Evolutionary conservation across 371 early-diverging fungal genomes (phyloP), one percentile per base, ranked within the genome.

Genomic region (Caulochytrium protostelioides): DNA sequence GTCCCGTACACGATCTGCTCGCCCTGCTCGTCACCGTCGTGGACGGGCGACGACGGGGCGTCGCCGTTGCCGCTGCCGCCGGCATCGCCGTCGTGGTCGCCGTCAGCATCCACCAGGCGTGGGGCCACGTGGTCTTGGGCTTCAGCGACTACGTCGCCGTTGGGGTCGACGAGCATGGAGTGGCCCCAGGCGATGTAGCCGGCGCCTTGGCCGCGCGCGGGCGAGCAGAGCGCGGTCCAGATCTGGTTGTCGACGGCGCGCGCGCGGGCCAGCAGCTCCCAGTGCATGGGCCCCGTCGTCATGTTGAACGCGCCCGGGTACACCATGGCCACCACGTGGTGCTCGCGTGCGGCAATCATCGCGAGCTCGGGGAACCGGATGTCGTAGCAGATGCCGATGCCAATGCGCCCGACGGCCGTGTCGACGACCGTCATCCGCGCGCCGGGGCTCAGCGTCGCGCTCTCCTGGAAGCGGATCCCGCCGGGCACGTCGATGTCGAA

Each of bases 401-500:
- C 91, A 37, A 95, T 59, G 39, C 64, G 68, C 21, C 89, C 91
- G 48, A 73, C 80, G 19, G 62, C 70, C 22, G 89, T 85, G 24
- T 72, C 62, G 27, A 91, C 61, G 27, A 65, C 58, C 9, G 87
- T 87, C 39, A 83, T 38, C 24, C 54, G 41, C 34, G 62, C 47
- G 6, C 95, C 95, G 0, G 76, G 54, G 23, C 70, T 59, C 29
- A 94, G 57, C 4, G 74, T 76, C 32, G 84, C 81, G 48, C 79
- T 78, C 54, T 94, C 95, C 44, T 78, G 68, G 57, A 94, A 94
- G 10, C 59, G 59, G 22, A 87, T 86, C 44, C 76, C 76, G 26
- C 83, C 83, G 12, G 90, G 89, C 23, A 94, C 68, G 57, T 90
- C 80, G 42, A 94, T 86, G 53, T 94, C 91, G 49, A 92, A 94